A percentile compares a stretch with the other conserved stretches of the same genome.
Conservation (phyloP, 768 basidiomycete species). For the Xerocomus potaroensis region DNA sequence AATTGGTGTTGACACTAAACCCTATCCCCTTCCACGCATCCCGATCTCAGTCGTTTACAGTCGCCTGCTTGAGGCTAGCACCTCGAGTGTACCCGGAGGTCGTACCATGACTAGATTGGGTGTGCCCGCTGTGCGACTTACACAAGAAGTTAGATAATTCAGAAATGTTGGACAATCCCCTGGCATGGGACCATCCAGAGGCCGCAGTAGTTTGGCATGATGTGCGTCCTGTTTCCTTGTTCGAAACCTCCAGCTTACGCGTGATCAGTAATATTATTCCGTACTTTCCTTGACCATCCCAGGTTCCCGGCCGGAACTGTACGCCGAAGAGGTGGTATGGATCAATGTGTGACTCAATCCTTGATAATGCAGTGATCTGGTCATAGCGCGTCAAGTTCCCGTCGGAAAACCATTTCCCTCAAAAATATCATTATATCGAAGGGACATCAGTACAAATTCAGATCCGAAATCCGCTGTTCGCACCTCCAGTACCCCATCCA, state of each 20-base stretch:
- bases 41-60: conserved; percentile 24
- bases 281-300: conserved; percentile 17
- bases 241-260: neutral
- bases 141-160: conserved; percentile 40
- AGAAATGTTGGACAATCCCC: conserved; percentile 44
- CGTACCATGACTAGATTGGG: conserved; percentile 27
- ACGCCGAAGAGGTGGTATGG: neutral
- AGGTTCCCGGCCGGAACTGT: conserved; percentile 9
- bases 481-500: conserved; percentile 13
- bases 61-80: conserved; percentile 8
- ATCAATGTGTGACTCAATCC: neutral
- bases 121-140: conserved; percentile 54
- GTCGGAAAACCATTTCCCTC: conserved; percentile 5
- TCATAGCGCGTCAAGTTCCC: conserved; percentile 1
- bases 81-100: conserved; percentile 8
- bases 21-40: conserved; percentile 14
- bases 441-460: neutral
- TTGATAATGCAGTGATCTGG: neutral
- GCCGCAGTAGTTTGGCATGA: conserved; percentile 37
- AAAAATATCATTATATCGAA: neutral
- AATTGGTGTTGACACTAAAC: conserved; percentile 33
- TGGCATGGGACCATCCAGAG: conserved; percentile 46
- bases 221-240: conserved; percentile 12
- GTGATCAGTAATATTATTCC: conserved; percentile 12
- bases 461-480: conserved; percentile 5